Evolutionary conservation across 805 yeast genomes (phyloP), one percentile per base, ranked within the genome.

Genomic region (Debaryomyces prosopidis): DNA sequence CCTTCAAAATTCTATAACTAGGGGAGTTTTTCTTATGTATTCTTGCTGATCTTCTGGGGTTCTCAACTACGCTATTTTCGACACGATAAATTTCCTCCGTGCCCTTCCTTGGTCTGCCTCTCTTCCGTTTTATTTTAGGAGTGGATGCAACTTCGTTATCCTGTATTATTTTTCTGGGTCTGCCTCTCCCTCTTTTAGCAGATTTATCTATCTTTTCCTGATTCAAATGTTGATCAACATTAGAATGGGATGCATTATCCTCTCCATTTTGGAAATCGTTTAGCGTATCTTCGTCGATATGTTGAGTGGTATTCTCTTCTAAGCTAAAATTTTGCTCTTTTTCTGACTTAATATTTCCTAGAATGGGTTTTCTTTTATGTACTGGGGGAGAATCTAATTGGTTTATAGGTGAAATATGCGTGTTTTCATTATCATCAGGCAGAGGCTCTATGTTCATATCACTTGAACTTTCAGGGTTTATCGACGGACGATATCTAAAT

Each of bases 91-190:
- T 14, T 16, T 10, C 30, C 15, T 38, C 45, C 5, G 19, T 15
- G 2, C 48, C 48, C 19, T 44, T 44, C 23, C 44, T 42, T 14
- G 58, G 54, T 37, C 55, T 46, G 2, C 55, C 53, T 32, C 52
- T 37, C 12, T 42, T 44, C 31, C 45, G 42, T 16, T 36, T 40
- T 26, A 16, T 34, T 12, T 16, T 26, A 17, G 44, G 14, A 10
- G 31, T 23, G 15, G 19, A 14, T 8, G 41, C 20, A 19, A 30
- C 12, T 2, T 30, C 33, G 7, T 35, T 19, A 7, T 8, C 2
- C 36, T 11, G 11, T 19, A 5, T 19, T 11, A 19, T 20, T 32
- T 48, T 48, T 20, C 40, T 39, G 14, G 52, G 52, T 23, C 52
- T 23, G 17, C 52, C 52, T 35, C 46, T 39, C 19, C 34, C 36